These are phyloP conservation scores for Hordeum vulgare DNA, from an alignment of 176 grass and related monocot genomes.

Conservation along the genomic window MorexV3_pseudomolecules_assembly NC_058518.1:22514837-22515336, in stretches of 20 bases:
- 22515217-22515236: background rate
- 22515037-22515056: background rate
- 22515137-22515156: background rate
- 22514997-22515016: conserved; percentile 3
- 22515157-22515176: background rate
- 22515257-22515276: background rate
- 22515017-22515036: conserved; percentile 3
- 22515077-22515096: background rate
- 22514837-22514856: too few relatives aligned
- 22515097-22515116: background rate
- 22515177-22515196: background rate
- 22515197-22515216: background rate
- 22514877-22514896: too few relatives aligned
- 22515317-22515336: background rate
- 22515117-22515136: background rate
- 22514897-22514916: too few relatives aligned
- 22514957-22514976: too few relatives aligned
- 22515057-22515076: background rate
- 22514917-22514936: too few relatives aligned
- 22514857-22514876: too few relatives aligned
- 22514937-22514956: too few relatives aligned
- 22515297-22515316: background rate
- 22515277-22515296: background rate
- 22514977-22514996: background rate
- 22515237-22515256: background rate